These are phyloP conservation scores for Coprinopsis cinerea DNA, from an alignment of 768 basidiomycete genomes.

Conservation along the genomic window DNA sequence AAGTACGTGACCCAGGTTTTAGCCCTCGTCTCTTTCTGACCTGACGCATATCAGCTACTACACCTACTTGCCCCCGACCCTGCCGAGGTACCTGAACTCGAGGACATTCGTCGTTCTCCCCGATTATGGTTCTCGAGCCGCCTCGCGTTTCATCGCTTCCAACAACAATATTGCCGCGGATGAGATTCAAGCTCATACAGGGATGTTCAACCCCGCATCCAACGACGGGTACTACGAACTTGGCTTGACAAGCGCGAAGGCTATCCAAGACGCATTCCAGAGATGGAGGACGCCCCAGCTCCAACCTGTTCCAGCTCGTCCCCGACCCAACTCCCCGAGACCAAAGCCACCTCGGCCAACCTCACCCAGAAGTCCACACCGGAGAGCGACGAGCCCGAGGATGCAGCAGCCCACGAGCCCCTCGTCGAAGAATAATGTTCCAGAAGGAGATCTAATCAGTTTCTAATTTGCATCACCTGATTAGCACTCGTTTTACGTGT, in stretches of 20 bases:
- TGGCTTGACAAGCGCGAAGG: slow-evolving; percentile 58
- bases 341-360: not conserved
- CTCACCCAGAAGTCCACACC: slow-evolving; percentile 3
- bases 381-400: not conserved
- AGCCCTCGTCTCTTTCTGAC: not conserved
- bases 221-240: slow-evolving; percentile 92
- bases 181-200: slow-evolving; percentile 81
- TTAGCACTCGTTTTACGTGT: not conserved
- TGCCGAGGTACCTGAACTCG: slow-evolving; percentile 45
- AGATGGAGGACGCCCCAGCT: slow-evolving; percentile 6
- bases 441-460: slow-evolving; percentile 12
- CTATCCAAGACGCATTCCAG: slow-evolving; percentile 54
- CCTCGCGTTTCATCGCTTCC: slow-evolving; percentile 54
- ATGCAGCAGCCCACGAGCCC: slow-evolving; percentile 2
- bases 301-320: not conserved
- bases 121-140: slow-evolving; percentile 38
- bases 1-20: slow-evolving; percentile 42
- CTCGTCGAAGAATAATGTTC: slow-evolving; percentile 7
- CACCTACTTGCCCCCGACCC: slow-evolving; percentile 64
- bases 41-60: slow-evolving; percentile 55
- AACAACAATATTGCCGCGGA: slow-evolving; percentile 64
- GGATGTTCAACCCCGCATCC: slow-evolving; percentile 75
- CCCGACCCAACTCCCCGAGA: not conserved
- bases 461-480: slow-evolving; percentile 5
- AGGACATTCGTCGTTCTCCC: slow-evolving; percentile 83